phyloP scores from a whole-genome alignment of 495 filamentous ascomycete genomes.

The Neurospora cerealis region DNA sequence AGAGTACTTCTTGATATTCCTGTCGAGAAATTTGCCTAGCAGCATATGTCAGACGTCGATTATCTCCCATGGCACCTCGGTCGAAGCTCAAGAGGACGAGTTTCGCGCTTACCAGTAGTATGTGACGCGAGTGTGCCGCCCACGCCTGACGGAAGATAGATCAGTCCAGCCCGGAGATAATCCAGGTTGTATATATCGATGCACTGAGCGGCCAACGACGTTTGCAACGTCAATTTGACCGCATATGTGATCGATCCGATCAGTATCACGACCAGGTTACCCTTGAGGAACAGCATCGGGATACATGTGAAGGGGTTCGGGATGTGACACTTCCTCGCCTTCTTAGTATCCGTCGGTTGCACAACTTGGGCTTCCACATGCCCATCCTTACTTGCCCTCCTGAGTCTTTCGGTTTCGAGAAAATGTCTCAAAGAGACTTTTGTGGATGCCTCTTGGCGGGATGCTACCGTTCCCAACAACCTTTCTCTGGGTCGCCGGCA shows the following conservation, averaged over 20 bases:
- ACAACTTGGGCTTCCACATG: background rate
- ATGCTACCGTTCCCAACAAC: slow-evolving; percentile 46
- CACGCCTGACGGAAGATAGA: background rate
- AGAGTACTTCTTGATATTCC: background rate
- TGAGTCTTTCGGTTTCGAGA: background rate
- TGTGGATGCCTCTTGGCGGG: background rate
- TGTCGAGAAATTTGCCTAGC: background rate
- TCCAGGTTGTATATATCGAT: background rate
- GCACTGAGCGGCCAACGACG: background rate
- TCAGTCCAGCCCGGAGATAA: background rate
- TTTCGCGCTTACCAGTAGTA: background rate
- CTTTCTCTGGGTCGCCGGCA: slow-evolving; percentile 45
- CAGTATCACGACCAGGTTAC: background rate
- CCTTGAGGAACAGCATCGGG: background rate
- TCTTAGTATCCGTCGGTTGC: background rate
- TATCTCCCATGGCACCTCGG: background rate
- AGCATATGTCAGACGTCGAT: background rate
- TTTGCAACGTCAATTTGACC: slow-evolving; percentile 5
- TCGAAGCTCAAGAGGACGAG: too few species aligned
- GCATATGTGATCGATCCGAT: slow-evolving; percentile 9
- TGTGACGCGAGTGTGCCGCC: background rate
- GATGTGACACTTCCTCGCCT: background rate
- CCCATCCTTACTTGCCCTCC: background rate
- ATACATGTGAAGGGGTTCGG: background rate
- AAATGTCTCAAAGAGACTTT: background rate